Evolutionary conservation across 208 protist species (phyloP).

Genomic region (Trypanosoma congolense): DNA sequence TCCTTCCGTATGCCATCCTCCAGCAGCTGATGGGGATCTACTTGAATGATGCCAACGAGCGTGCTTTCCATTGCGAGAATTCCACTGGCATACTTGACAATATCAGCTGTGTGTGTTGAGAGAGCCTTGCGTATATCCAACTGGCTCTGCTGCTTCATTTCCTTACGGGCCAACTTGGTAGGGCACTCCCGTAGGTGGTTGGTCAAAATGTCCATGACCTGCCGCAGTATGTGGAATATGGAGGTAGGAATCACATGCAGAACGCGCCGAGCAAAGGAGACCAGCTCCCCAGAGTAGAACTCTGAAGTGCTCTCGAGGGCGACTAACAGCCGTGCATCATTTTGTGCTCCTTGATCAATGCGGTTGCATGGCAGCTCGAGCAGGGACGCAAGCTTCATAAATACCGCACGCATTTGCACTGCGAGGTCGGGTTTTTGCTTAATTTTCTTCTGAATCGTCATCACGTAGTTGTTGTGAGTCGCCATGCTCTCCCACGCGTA

Average conservation of each 20-base stretch:
- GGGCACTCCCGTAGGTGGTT: slow-evolving; percentile 69
- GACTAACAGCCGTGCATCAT: slow-evolving; percentile 41
- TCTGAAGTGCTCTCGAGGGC: slow-evolving; percentile 89
- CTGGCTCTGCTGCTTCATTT: slow-evolving; percentile 86
- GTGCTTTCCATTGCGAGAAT: slow-evolving; percentile 98
- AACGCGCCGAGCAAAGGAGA: slow-evolving; percentile 91
- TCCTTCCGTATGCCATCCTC: slow-evolving; percentile 97
- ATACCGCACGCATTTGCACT: slow-evolving; percentile 93
- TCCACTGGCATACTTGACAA: slow-evolving; percentile 93
- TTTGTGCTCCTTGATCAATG: slow-evolving; percentile 84
- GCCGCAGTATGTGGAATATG: slow-evolving; percentile 93
- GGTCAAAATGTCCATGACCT: slow-evolving; percentile 93
- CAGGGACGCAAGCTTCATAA: slow-evolving; percentile 95
- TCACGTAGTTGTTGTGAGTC: slow-evolving; percentile 77
- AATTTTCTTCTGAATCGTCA: slow-evolving; percentile 93
- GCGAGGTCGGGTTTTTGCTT: slow-evolving; percentile 86
- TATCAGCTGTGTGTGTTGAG: slow-evolving; percentile 84
- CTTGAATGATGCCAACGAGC: slow-evolving; percentile 94
- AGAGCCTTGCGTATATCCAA: slow-evolving; percentile 86
- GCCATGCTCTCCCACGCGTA: slow-evolving; percentile 96
- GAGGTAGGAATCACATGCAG: slow-evolving; percentile 94
- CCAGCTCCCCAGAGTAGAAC: slow-evolving; percentile 92
- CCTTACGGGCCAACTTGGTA: slow-evolving; percentile 52
- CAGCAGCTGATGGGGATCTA: slow-evolving; percentile 95
- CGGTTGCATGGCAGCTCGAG: slow-evolving; percentile 93